Evolutionary conservation across 2,329 filamentous ascomycete genomes (phyloP).

Genomic region (Chalaropsis thielavioides): DNA sequence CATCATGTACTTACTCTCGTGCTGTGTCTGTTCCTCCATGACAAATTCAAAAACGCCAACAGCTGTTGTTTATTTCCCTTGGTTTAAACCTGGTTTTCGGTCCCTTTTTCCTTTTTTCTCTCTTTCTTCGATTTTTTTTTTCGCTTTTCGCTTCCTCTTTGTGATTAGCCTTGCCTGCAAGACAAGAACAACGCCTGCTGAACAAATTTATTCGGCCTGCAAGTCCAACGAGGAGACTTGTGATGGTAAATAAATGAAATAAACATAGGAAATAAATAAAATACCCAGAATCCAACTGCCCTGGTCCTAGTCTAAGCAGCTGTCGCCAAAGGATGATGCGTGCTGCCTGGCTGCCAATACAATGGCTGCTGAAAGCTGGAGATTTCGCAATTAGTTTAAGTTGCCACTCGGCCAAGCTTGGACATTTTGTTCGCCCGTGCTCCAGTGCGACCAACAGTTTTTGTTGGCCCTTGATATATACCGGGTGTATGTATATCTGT

Average conservation of each 20-base stretch:
- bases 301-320: neutral
- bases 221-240: neutral
- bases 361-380: neutral
- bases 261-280: too few species aligned
- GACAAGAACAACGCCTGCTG: conserved; percentile 1
- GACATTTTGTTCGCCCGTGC: too few species aligned
- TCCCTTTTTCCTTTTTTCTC: neutral
- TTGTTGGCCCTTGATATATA: too few species aligned
- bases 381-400: neutral
- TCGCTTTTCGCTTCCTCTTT: neutral
- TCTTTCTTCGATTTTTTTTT: neutral
- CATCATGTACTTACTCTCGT: neutral
- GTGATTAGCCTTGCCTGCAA: neutral
- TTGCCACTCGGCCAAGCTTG: too few species aligned
- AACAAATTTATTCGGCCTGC: neutral
- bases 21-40: neutral
- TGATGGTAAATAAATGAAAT: neutral
- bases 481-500: too few species aligned
- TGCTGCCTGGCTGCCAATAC: neutral
- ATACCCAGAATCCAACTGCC: neutral
- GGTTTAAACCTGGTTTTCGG: neutral
- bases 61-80: neutral
- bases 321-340: neutral
- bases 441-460: too few species aligned
- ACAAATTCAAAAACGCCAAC: neutral